Evolutionary conservation across 139 green algal genomes (phyloP).

Genomic region (Yamagishiella unicocca): DNA sequence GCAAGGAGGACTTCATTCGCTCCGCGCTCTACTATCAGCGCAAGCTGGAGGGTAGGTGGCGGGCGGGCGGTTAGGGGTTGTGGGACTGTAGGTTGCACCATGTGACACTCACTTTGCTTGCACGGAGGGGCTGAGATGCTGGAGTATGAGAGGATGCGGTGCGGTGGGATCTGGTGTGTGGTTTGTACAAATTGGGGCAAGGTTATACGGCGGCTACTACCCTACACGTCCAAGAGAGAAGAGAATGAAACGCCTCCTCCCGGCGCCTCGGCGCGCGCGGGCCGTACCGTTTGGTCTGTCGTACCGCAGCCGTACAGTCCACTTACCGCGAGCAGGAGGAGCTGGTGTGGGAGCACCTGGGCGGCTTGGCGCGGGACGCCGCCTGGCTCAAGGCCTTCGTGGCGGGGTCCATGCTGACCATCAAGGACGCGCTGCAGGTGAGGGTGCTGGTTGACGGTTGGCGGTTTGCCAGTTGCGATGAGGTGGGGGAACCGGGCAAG

Average conservation of each 20-base stretch:
- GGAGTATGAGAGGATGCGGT: no score
- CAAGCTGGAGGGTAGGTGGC: constrained; percentile 76
- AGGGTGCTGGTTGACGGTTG: no score
- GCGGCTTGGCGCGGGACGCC: constrained; percentile 74
- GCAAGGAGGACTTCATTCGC: constrained; percentile 61
- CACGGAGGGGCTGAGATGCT: no score
- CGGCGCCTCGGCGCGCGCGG: background rate
- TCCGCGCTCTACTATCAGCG: constrained; percentile 78
- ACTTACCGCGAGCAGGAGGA: constrained; percentile 85
- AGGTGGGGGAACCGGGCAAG: no score
- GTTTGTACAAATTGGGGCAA: no score
- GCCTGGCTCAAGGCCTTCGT: constrained; percentile 89
- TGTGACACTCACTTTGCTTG: no score
- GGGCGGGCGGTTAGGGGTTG: background rate
- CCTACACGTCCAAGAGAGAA: no score
- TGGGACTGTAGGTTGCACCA: no score
- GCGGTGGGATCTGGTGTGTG: no score
- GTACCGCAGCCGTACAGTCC: constrained; percentile 66
- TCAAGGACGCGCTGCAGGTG: constrained; percentile 71
- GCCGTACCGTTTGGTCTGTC: background rate
- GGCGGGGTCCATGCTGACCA: constrained; percentile 61
- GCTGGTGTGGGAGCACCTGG: constrained; percentile 88
- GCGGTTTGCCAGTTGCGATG: no score
- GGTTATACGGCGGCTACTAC: no score
- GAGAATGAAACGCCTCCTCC: no score